A percentile compares a stretch with the other conserved stretches of the same genome.
phyloP scores from a whole-genome alignment of 2,329 filamentous ascomycete species.

The Talaromyces amestolkiae region DNA sequence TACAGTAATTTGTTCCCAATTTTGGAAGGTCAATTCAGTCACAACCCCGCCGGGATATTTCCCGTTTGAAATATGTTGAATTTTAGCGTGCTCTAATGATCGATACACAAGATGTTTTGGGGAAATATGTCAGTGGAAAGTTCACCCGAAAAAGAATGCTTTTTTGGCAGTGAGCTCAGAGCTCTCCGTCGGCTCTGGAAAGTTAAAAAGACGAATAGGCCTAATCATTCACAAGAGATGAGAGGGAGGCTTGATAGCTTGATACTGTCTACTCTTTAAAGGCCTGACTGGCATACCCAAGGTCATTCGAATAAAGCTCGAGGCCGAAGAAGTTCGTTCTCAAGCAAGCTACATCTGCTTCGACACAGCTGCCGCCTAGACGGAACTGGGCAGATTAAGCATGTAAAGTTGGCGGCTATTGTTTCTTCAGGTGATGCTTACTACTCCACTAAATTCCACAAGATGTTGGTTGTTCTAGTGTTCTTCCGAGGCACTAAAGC shows the following conservation, averaged over 20 bases:
- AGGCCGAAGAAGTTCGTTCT: neutral
- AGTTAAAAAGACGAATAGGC: neutral
- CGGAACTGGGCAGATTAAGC: neutral
- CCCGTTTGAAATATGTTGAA: neutral
- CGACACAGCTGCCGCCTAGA: neutral
- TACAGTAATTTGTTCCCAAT: neutral
- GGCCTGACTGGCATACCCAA: neutral
- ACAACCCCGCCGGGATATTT: slow-evolving; percentile 6
- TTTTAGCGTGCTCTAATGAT: neutral
- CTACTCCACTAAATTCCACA: neutral
- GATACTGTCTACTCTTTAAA: too few species aligned
- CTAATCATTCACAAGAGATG: neutral
- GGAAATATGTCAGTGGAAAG: neutral
- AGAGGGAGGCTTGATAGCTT: neutral
- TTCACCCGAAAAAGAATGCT: neutral
- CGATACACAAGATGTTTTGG: neutral
- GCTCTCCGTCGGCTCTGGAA: neutral
- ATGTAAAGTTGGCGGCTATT: neutral
- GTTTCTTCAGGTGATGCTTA: neutral
- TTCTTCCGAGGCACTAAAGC: neutral
- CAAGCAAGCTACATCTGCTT: neutral
- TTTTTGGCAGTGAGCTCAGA: neutral
- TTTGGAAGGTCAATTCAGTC: neutral
- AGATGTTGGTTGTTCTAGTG: neutral
- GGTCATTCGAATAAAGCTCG: neutral